phyloP scores from a whole-genome alignment of 768 basidiomycete species.

The Boletus speciosus region DNA sequence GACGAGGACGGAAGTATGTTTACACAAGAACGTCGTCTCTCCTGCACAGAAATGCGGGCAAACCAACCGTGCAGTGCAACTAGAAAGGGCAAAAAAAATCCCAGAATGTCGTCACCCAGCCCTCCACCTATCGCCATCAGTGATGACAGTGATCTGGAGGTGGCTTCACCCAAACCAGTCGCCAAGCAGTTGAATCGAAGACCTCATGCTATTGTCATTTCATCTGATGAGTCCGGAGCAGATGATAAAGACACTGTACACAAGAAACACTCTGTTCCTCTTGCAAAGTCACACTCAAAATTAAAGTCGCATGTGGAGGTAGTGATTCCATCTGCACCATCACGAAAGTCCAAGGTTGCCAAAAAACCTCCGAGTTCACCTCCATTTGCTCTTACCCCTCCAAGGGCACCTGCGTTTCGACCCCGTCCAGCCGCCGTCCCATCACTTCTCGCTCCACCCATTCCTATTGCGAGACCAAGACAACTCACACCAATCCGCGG shows the following conservation, averaged over 20 bases:
- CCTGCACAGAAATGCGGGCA: slow-evolving; percentile 40
- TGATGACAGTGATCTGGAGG: slow-evolving; percentile 30
- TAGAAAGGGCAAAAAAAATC: slow-evolving; percentile 7
- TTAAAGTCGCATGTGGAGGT: slow-evolving; percentile 36
- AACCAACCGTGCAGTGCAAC: slow-evolving; percentile 25
- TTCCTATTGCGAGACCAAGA: slow-evolving; percentile 42
- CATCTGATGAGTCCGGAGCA: slow-evolving; percentile 50
- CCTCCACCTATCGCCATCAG: slow-evolving; percentile 22
- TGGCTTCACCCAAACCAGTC: slow-evolving; percentile 15
- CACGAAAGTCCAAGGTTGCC: slow-evolving; percentile 17
- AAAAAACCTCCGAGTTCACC: slow-evolving; percentile 9
- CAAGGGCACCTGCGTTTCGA: slow-evolving; percentile 1
- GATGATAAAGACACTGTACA: slow-evolving; percentile 17
- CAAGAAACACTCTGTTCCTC: slow-evolving; percentile 3
- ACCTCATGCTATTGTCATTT: slow-evolving; percentile 29
- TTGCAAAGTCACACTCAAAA: slow-evolving; percentile 12
- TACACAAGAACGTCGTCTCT: slow-evolving; percentile 58
- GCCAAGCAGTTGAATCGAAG: slow-evolving; percentile 14
- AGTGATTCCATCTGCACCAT: slow-evolving; percentile 37
- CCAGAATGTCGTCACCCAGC: background rate
- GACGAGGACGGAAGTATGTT: slow-evolving; percentile 58
- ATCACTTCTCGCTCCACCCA: slow-evolving; percentile 3
- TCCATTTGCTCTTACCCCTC: slow-evolving; percentile 1
- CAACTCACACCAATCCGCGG: slow-evolving; percentile 67
- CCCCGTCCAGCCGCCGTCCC: background rate